phyloP scores from a whole-genome alignment of 1,139 yeast species.

The Entelexis sorbosivorans region DNA sequence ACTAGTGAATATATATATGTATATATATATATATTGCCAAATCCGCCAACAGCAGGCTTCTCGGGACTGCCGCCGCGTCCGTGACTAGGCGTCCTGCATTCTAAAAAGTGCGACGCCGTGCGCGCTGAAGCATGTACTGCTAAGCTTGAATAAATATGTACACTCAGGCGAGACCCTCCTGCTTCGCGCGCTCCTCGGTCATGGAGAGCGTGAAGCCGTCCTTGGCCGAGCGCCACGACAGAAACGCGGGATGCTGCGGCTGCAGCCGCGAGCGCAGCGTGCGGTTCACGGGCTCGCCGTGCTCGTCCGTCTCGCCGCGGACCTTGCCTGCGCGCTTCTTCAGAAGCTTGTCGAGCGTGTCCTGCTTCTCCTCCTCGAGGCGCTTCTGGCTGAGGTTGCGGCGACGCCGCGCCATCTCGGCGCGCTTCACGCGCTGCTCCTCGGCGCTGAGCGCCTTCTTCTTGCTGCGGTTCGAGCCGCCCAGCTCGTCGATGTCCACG shows the following conservation, averaged over 20 bases:
- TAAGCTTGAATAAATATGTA: background rate
- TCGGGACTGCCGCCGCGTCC: no score
- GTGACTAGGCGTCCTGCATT: no score
- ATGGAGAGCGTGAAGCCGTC: conserved; percentile 28
- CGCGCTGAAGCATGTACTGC: no score
- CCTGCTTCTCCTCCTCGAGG: conserved; percentile 84
- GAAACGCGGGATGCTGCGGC: conserved; percentile 40
- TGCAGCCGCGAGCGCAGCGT: conserved; percentile 23
- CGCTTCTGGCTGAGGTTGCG: conserved; percentile 74
- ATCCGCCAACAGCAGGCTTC: no score
- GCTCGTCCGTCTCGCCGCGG: conserved; percentile 25
- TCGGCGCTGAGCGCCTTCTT: conserved; percentile 62
- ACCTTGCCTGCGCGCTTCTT: conserved; percentile 59
- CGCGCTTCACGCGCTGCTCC: conserved; percentile 67
- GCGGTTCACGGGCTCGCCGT: conserved; percentile 22
- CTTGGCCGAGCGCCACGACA: conserved; percentile 34
- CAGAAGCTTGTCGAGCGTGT: conserved; percentile 72
- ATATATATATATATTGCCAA: no score
- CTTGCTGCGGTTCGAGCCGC: conserved; percentile 20
- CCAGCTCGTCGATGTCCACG: conserved; percentile 24
- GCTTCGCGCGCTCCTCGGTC: conserved; percentile 26
- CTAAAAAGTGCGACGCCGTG: no score
- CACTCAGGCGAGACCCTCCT: background rate
- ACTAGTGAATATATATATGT: no score
- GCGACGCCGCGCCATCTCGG: conserved; percentile 81